Base-by-base conservation (phyloP, 78 protist species). In the Tieghemostelium lacteum region DNA sequence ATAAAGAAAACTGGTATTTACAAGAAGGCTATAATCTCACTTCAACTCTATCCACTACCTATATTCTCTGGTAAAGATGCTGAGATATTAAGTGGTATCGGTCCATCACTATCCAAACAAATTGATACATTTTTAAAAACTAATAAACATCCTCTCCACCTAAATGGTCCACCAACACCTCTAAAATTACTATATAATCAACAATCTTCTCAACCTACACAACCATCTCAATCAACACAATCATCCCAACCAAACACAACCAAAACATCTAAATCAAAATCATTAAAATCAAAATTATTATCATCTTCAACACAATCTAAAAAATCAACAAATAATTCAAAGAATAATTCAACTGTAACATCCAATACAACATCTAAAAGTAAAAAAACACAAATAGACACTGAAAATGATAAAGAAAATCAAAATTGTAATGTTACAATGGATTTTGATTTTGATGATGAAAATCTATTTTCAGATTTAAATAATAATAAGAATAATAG, bases 81-180 rank as follows among this genome's bases (percentile, higher is more conserved):
- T 69, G 89, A 83, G 33, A 61, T 42, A 16, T 49, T 83, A 14
- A 55, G 28, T 66, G 89, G 89, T 33, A 28, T 83, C 22, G 89
- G 89, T 0, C 89, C 89, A 39, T 54, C 89, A 7, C 34, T 83
- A 3, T 40, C 62, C 3, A 83, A 69, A 20, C 39, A 57, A 73
- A 69, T 83, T 17, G 77, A 83, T 42, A 26, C 16, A 0, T 57
- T 52, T 55, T n/a, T 83, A 20, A 36, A 52, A 55, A 39, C 17
- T 29, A 49, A 29, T 34, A 22, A 57, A 26, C 89, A 83, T 69
- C 89, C 89, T 28, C 1, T 58, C 17, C 69, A 58, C 42, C 89
- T 77, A 6, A 26, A 55, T 36, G 89, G 89, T 16, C 89, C 88
- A 40, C 73, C 73, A 37, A 83, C 89, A 8, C 89, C 89, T 24